Evolutionary conservation across 176 grass and related monocot species (phyloP), one percentile per base, ranked within the genome.

Genomic region (Paspalum vaginatum): DNA sequence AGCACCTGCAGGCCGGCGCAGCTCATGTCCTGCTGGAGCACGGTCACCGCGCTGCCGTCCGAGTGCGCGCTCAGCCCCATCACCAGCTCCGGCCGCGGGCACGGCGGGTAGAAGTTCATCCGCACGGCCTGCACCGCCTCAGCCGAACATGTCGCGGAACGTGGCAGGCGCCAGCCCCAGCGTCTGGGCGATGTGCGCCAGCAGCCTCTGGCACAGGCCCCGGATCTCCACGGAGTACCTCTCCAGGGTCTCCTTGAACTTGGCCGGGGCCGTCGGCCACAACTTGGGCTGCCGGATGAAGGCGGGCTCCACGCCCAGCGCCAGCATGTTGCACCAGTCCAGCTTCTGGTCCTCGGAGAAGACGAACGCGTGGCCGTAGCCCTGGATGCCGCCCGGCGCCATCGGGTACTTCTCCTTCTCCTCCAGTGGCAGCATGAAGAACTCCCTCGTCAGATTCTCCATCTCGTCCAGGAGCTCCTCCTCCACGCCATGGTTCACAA

Each of bases 321-420:
- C 94, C 11, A 92, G 87, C 95, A 98, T 94, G 92, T 98, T 91
- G 88, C 85, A 87, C 95, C 92, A 95, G 61, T 98, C 92, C 6
- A 98, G 90, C 79, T 98, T 98, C 92, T 95, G 88, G 12, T 95
- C 96, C 42, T 93, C 90, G 21, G 88, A 91, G 92, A 99, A 99
- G 73, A 95, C 84, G 56, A 99, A 98, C 38, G 90, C 92, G 39
- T 95, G 92, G 61, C 96, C 96, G 71, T 98, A 95, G 4, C 88
- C 96, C 70, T 93, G 92, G 69, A 95, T 93, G 42, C 88, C 94
- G 16, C 90, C 92, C 0, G 92, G 88, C 81, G 66, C 88, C 88
- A 95, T 89, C 1, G 90, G 88, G 39, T 93, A 98, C 45, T 88
- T 88, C 84, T 93, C 90, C 74, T 98, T 98, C 77, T 93, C 96